Base-by-base conservation (phyloP, 1,284 basidiomycete species). In the Schizophyllum commune region DNA sequence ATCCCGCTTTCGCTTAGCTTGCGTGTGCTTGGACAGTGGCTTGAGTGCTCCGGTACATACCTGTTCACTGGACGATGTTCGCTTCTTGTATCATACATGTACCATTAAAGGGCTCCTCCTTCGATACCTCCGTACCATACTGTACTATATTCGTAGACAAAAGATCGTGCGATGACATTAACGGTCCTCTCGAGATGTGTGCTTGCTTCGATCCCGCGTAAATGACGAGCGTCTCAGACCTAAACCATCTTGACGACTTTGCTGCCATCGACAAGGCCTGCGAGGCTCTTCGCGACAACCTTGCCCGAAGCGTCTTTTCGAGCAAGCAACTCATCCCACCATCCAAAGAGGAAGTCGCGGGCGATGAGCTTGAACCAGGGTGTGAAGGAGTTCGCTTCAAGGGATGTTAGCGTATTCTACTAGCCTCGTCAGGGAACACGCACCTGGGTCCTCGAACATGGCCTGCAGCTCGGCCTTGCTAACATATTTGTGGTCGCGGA, bases 281-380 rank as follows among this genome's bases (percentile, higher is more conserved):
- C 80, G 7, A 93, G 79, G 65, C 77, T 86, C 72, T 86, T 85
- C 1, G 91, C 92, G 9, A 77, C 69, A 21, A 94, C 79, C 61
- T 82, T 79, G 7, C 90, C 91, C 34, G 84, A 72, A 13, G 65
- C 72, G 61, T 78, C 76, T 70, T 81, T 87, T 56, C 88, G 84
- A 39, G 77, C 79, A 58, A 92, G 70, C 60, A 99, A 84, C 68
- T 92, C 88, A 69, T 95, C 91, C 97, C 97, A 99, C 97, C 97
- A 99, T 15, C 93, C 94, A 73, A 96, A 98, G 58, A 99, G 82
- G 75, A 98, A 98, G 72, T 97, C 93, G 7, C 95, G 86, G 1
- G 94, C 95, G 69, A 99, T 99, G 52, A 99, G 85, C 73, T 95
- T 94, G 86, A 99, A 99, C 97, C 97, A 99, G 0, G 97, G 97